phyloP scores from a whole-genome alignment of 768 basidiomycete species.

The Bullera alba region DNA sequence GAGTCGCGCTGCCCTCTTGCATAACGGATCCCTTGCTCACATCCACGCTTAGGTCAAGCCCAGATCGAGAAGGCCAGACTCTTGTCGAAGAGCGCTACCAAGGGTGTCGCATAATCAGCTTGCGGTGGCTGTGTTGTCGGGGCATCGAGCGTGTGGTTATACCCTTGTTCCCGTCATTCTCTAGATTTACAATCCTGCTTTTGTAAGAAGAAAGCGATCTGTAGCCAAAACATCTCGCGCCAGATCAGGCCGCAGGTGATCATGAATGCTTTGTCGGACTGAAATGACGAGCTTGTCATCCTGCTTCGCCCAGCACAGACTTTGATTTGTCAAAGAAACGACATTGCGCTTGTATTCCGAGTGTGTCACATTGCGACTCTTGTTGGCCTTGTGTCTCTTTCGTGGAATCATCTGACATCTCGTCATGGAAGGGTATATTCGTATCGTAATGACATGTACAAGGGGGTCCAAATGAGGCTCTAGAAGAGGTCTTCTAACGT shows the following conservation, averaged over 20 bases:
- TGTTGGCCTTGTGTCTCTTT: background rate
- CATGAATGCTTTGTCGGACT: no score
- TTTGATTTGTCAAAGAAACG: no score
- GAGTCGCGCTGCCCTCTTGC: conserved; percentile 38
- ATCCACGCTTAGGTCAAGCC: conserved; percentile 55
- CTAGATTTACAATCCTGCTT: no score
- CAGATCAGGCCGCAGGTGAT: no score
- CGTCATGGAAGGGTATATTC: background rate
- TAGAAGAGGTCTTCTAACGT: conserved; percentile 41
- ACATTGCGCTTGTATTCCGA: background rate
- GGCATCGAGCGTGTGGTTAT: no score
- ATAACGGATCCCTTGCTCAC: conserved; percentile 5
- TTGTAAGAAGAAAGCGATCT: no score
- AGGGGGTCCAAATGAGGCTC: background rate
- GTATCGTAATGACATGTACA: background rate
- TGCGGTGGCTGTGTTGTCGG: no score
- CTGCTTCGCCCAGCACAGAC: no score
- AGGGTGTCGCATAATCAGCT: conserved; percentile 38
- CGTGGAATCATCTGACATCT: background rate
- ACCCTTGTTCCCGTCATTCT: no score
- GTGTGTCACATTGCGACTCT: background rate
- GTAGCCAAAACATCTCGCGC: no score
- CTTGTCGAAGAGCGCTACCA: conserved; percentile 69
- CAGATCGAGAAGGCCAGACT: conserved; percentile 90
- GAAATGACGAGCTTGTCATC: no score